Percentiles rank a stretch among this genome's conserved stretches.
Conservation (phyloP, 1,139 yeast species). For the Candida albicans region DNA sequence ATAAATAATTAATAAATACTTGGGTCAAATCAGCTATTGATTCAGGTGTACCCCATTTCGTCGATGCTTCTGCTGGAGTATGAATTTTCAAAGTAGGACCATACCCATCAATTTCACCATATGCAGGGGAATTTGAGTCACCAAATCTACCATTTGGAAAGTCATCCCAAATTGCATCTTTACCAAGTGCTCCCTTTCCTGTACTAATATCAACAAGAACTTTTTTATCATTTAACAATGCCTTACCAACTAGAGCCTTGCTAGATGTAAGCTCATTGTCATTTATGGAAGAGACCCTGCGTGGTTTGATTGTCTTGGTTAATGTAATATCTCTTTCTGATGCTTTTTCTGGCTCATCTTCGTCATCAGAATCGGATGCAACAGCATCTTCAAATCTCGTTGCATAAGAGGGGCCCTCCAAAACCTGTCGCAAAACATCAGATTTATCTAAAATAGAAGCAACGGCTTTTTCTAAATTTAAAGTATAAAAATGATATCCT, state of each 20-base stretch:
- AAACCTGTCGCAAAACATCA: conserved; percentile 37
- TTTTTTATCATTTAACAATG: conserved; percentile 40
- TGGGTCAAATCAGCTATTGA: conserved; percentile 61
- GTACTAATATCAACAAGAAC: conserved; percentile 73
- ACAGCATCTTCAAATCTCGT: conserved; percentile 31
- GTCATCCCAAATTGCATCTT: conserved; percentile 98
- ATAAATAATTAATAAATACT: conserved; percentile 71
- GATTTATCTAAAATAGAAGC: conserved; percentile 78
- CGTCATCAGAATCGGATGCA: conserved; percentile 37
- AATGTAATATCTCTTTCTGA: background rate
- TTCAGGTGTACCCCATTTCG: conserved; percentile 82
- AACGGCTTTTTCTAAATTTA: conserved; percentile 86
- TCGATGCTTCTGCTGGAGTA: conserved; percentile 66
- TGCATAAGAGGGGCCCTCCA: conserved; percentile 18
- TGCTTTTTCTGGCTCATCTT: conserved; percentile 17
- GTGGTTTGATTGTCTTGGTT: conserved; percentile 9
- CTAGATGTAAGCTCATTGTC: conserved; percentile 47
- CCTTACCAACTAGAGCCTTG: conserved; percentile 25
- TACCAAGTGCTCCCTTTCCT: conserved; percentile 82
- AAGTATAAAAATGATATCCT: conserved; percentile 88
- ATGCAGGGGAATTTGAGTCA: conserved; percentile 95
- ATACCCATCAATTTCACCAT: conserved; percentile 96
- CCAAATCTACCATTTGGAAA: conserved; percentile 98
- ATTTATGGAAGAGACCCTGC: conserved; percentile 48
- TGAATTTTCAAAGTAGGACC: conserved; percentile 83